Evolutionary conservation across 2,329 filamentous ascomycete species (phyloP).

Genomic region (Trichoderma sp.): DNA sequence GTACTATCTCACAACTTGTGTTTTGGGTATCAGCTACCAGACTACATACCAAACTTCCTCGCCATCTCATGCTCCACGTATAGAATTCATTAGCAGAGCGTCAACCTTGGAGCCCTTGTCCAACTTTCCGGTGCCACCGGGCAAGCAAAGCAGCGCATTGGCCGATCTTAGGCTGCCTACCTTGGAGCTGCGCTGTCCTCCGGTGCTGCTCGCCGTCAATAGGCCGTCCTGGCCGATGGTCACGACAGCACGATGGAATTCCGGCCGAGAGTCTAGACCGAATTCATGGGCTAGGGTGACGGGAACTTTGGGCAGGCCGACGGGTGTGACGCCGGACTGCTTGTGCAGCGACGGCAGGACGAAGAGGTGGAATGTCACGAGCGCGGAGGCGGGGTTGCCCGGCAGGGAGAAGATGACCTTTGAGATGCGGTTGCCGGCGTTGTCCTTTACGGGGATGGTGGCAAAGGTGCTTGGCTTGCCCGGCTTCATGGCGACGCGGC

Average conservation of each 20-base stretch:
- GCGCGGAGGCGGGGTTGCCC: constrained; percentile 87
- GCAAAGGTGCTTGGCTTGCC: constrained; percentile 98
- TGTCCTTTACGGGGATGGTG: constrained; percentile 68
- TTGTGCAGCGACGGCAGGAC: constrained; percentile 84
- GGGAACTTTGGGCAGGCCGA: constrained; percentile 68
- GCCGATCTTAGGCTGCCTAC: constrained; percentile 87
- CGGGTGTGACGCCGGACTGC: constrained; percentile 63
- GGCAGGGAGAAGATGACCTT: constrained; percentile 87
- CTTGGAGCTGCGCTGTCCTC: constrained; percentile 82
- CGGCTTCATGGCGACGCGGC: constrained; percentile 94
- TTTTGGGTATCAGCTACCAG: neutral
- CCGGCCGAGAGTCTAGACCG: constrained; percentile 70
- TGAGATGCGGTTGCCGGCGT: constrained; percentile 53
- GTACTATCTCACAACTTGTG: neutral
- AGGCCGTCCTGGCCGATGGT: constrained; percentile 62
- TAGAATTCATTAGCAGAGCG: constrained; percentile 71
- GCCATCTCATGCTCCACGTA: constrained; percentile 28
- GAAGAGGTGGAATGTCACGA: constrained; percentile 93
- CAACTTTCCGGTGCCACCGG: constrained; percentile 60
- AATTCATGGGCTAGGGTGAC: constrained; percentile 73
- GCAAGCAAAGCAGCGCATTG: constrained; percentile 80
- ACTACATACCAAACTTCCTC: neutral
- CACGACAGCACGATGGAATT: constrained; percentile 87
- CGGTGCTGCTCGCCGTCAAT: constrained; percentile 76
- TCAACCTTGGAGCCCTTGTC: constrained; percentile 69